These are phyloP conservation scores for Pichia sp. DNA, from an alignment of 1,139 yeast species.

Conservation along the genomic window DNA sequence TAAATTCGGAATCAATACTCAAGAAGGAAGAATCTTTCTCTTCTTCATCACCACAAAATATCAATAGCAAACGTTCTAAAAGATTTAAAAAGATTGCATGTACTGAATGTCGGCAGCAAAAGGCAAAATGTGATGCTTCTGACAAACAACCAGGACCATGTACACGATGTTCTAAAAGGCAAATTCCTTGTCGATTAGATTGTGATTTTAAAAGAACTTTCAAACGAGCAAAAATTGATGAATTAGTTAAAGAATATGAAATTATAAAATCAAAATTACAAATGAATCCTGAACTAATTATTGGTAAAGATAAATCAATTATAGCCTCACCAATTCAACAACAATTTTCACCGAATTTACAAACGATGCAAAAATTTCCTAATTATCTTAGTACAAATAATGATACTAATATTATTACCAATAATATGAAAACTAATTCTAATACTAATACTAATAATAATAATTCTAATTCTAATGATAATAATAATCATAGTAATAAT, in stretches of 20 bases:
- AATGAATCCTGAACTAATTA: not conserved
- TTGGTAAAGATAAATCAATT: not conserved
- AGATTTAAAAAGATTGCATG: conserved; percentile 68
- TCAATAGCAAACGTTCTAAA: not conserved
- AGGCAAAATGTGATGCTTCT: conserved; percentile 81
- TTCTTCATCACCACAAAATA: no score
- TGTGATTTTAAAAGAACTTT: conserved; percentile 83
- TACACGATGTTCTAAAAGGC: conserved; percentile 67
- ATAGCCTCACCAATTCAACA: not conserved
- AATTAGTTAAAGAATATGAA: conserved; percentile 66
- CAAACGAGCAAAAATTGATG: conserved; percentile 78
- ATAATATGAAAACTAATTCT: no score
- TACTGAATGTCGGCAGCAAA: conserved; percentile 94
- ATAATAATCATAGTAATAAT: no score
- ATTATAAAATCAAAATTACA: conserved; percentile 51
- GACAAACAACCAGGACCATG: conserved; percentile 79
- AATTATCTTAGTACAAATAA: no score
- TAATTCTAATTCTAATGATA: not conserved
- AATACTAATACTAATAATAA: no score
- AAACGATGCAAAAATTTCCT: not conserved
- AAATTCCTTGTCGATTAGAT: conserved; percentile 63
- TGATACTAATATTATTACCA: no score
- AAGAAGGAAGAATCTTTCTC: no score
- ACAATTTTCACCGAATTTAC: not conserved
- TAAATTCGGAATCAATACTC: not conserved